Base-by-base conservation (phyloP, 345 rosid species). In the Bruguiera parviflora region DNA sequence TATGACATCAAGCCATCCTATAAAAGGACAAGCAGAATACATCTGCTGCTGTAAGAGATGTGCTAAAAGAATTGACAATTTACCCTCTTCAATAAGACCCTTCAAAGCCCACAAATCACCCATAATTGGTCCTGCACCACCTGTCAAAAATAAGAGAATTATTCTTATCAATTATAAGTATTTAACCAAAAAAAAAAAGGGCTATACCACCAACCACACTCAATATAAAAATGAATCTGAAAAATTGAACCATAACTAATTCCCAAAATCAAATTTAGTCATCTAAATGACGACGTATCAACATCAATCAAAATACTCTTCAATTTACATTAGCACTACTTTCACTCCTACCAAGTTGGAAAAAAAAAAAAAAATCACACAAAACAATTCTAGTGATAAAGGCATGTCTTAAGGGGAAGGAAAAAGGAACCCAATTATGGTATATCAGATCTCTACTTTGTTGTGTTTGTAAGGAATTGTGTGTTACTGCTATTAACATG, bases 111-210 rank as follows among this genome's bases (percentile, higher is more conserved):
- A 95, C 72, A 95, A 83, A 80, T 95, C 99, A 80, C 96, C 91
- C 99, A 95, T 95, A 82, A 92, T 92, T 59, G 98, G 96, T 20
- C 99, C 96, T 63, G 98, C 96, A 65, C 99, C 99, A 76, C 99
- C 99, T 95, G 73, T 65, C 70, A 79, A 82, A 71, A 65, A 70
- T 61, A 63, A 78, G 53, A 78, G 58, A 49, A 60, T 49, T 5
- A 20, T 18, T 66, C 53, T 27, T 60, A 59, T 67, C 61, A 70
- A 63, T 64, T 53, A 73, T 64, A n/a, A 53, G 56, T 37, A 55
- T 8, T 67, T 35, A 10, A 69, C n/a, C n/a, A 56, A 2, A 39
- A 22, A 63, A 56, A 43, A 39, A 35, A 63, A 56, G 13, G 3
- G 19, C 25, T 39, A 33, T 15, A 39, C 52, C 25, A 25, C 15